Evolutionary conservation across 805 yeast species (phyloP), one percentile per base, ranked within the genome.

Genomic region (Candida oleophila): DNA sequence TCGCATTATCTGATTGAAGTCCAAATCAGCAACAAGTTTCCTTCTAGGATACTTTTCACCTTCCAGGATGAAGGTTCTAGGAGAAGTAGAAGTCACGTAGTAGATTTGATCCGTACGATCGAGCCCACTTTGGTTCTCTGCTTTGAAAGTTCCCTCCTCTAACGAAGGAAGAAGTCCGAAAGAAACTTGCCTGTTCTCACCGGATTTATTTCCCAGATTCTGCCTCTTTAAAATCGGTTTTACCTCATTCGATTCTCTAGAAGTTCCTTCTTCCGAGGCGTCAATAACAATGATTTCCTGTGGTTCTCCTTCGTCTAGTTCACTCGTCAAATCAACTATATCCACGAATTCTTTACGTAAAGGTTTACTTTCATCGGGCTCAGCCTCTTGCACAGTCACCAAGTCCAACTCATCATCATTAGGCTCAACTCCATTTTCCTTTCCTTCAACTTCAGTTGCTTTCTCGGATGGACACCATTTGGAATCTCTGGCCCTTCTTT

Each of bases 401-500:
- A 73, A 56, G 1, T 67, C 73, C 25, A 78, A 55, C 3, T 80
- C 85, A n/a, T 68, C 69, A 28, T 70, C 74, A 2, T 58, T 55
- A 0, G 82, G 81, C 18, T 68, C 66, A 3, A 66, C 67, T 4
- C 58, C 68, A 8, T 55, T 54, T 8, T 50, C 56, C 2, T 45
- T 54, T 16, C 47, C 55, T 12, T 45, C 56, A 43, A 45, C 47
- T n/a, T 51, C 50, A 11, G 58, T 56, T n/a, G n/a, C n/a, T n/a
- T n/a, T 25, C 30, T 25, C 30, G 5, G 30, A 25, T 25, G 30
- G 30, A 50, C 86, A 82, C 71, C 76, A 73, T 48, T 74, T 76
- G 3, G 69, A 59, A 58, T 81, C 87, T n/a, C 66, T 62, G 16
- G 71, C 59, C 39, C 94, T 66, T 46, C 83, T 64, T 49, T 83